phyloP scores from a whole-genome alignment of 768 basidiomycete species.

The Antrodiella citrinella region DNA sequence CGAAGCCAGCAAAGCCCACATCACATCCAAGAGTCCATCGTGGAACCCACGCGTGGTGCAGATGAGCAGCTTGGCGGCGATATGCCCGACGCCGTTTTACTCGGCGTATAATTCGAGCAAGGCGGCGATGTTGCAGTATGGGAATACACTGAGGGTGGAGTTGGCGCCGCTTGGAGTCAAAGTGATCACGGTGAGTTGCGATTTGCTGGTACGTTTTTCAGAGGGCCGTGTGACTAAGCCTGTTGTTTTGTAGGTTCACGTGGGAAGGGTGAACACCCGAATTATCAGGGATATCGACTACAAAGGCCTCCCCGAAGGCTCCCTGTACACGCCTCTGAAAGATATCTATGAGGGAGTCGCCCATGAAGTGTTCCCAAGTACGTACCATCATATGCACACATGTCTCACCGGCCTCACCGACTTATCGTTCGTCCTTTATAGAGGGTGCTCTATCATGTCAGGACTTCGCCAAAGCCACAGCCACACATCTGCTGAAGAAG shows the following conservation, averaged over 20 bases:
- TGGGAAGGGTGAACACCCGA: not conserved
- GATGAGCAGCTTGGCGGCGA: slow-evolving; percentile 21
- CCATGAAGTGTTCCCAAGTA: not conserved
- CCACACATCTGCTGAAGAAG: not conserved
- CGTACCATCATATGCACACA: not conserved
- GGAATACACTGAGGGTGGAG: slow-evolving; percentile 26
- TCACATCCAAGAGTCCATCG: not conserved
- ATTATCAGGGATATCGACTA: not conserved
- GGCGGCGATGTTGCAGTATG: slow-evolving; percentile 25
- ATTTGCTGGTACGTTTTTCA: no score
- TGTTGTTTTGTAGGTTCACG: not conserved
- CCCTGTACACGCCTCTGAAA: not conserved
- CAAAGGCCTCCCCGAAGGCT: not conserved
- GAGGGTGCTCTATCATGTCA: not conserved
- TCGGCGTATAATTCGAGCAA: slow-evolving; percentile 24
- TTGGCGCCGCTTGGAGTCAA: slow-evolving; percentile 21
- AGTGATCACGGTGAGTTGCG: not conserved
- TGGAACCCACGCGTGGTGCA: slow-evolving; percentile 19
- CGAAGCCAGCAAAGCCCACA: slow-evolving; percentile 14
- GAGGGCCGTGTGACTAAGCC: no score
- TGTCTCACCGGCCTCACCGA: no score
- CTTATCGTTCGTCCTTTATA: not conserved
- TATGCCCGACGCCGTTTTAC: slow-evolving; percentile 24
- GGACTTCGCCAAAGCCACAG: not conserved
- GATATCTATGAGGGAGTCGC: not conserved